Evolutionary conservation across 2,329 filamentous ascomycete species (phyloP).

Genomic region (Fusarium pseudonygamai): DNA sequence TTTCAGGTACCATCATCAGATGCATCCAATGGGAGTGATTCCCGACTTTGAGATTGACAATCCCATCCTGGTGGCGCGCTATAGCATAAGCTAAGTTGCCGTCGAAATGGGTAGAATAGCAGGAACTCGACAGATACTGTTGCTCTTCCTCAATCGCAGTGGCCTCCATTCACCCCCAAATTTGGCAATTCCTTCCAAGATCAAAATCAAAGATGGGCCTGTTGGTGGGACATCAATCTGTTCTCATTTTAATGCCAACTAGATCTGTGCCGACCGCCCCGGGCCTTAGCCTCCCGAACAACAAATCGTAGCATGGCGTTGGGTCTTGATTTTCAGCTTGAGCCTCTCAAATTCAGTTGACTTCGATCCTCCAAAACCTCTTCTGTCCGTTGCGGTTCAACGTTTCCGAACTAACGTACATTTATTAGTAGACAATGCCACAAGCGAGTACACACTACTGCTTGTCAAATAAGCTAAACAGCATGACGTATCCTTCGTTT

Average conservation of each 20-base stretch:
- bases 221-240: conserved; percentile 4
- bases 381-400: neutral
- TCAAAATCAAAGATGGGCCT: conserved; percentile 2
- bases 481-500: conserved; percentile 26
- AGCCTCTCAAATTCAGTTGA: neutral
- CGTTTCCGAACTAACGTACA: conserved; percentile 1
- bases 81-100: conserved; percentile 17
- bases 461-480: conserved; percentile 3
- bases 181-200: neutral
- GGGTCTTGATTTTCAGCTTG: conserved; percentile 15
- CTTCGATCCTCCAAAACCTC: neutral
- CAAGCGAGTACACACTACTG: neutral
- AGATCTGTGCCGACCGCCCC: conserved; percentile 24
- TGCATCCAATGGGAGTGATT: conserved; percentile 36
- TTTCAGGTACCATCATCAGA: conserved; percentile 39
- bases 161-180: neutral
- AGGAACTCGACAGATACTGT: conserved; percentile 16
- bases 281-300: conserved; percentile 2
- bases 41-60: conserved; percentile 33
- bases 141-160: neutral
- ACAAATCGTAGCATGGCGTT: conserved; percentile 31
- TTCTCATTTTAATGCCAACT: conserved; percentile 14
- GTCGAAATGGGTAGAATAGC: conserved; percentile 15
- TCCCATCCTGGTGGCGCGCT: conserved; percentile 30
- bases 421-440: conserved; percentile 2